Percentiles rank a stretch among this genome's conserved stretches.
Evolutionary conservation across 2,329 filamentous ascomycete species (phyloP).

Genomic region (Fonsecaea multimorphosa): DNA sequence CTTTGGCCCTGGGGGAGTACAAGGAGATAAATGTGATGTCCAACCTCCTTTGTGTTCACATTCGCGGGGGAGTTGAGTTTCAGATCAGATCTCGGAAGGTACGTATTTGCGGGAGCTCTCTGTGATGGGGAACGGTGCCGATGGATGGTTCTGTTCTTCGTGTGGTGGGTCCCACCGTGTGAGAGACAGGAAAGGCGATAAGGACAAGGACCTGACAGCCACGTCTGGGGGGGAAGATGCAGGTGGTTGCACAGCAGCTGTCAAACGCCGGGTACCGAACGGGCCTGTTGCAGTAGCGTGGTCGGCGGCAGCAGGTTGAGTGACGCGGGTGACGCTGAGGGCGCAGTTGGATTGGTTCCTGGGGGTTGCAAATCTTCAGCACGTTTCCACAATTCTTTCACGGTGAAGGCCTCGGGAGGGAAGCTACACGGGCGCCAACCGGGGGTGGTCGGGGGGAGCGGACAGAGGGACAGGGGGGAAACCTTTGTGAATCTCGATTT

Average conservation of each 20-base stretch:
- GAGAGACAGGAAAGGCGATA: slow-evolving; percentile 1
- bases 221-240: slow-evolving; percentile 19
- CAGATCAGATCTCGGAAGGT: slow-evolving; percentile 24
- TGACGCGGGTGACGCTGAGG: slow-evolving; percentile 10
- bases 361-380: slow-evolving; percentile 6
- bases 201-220: slow-evolving; percentile 17
- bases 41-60: slow-evolving; percentile 19
- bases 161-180: slow-evolving; percentile 1
- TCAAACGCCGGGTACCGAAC: slow-evolving; percentile 9
- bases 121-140: slow-evolving; percentile 9
- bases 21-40: slow-evolving; percentile 19
- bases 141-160: background rate
- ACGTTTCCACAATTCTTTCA: slow-evolving; percentile 10
- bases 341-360: slow-evolving; percentile 14
- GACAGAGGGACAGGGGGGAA: background rate
- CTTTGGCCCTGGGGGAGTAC: slow-evolving; percentile 9
- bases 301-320: background rate
- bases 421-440: background rate
- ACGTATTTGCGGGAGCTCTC: slow-evolving; percentile 2
- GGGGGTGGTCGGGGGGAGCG: background rate
- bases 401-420: background rate
- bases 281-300: slow-evolving; percentile 14
- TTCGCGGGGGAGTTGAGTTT: slow-evolving; percentile 9
- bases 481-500: background rate
- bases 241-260: slow-evolving; percentile 21